A percentile compares a stretch with the other conserved stretches of the same genome.
phyloP scores from a whole-genome alignment of 2,329 filamentous ascomycete genomes.

The Cladophialophora exuberans region DNA sequence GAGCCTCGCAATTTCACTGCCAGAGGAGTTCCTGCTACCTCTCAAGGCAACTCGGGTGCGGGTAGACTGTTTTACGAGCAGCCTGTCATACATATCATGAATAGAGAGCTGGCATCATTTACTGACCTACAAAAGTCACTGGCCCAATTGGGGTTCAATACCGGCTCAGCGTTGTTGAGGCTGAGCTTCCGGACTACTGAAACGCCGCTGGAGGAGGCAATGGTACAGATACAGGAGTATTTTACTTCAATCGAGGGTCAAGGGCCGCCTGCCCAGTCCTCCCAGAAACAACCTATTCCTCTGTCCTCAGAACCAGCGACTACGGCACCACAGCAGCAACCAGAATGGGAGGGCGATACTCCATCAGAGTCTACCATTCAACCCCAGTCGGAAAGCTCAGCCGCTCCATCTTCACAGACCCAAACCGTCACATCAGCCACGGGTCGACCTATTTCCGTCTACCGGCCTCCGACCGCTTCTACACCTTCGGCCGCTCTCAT shows the following conservation, averaged over 20 bases:
- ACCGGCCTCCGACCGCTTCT: constrained; percentile 70
- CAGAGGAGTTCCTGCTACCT: constrained; percentile 70
- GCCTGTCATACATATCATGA: constrained; percentile 82
- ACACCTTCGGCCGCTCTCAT: constrained; percentile 75
- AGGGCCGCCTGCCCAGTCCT: constrained; percentile 4
- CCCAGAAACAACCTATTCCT: constrained; percentile 1
- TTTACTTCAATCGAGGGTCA: constrained; percentile 26
- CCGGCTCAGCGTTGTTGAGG: constrained; percentile 77
- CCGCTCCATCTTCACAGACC: constrained; percentile 17
- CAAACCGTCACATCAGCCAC: constrained; percentile 33
- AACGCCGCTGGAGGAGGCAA: constrained; percentile 80
- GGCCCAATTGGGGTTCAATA: constrained; percentile 82
- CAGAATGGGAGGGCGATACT: constrained; percentile 22
- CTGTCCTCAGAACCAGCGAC: constrained; percentile 17
- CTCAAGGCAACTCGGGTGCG: constrained; percentile 56
- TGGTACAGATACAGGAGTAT: constrained; percentile 76
- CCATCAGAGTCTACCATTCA: constrained; percentile 19
- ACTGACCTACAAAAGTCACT: constrained; percentile 86
- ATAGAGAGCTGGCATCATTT: constrained; percentile 75
- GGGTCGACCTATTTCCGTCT: constrained; percentile 67
- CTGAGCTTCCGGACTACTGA: constrained; percentile 76
- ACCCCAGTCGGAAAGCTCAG: constrained; percentile 11
- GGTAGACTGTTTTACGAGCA: constrained; percentile 87
- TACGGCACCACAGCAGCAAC: constrained; percentile 19
- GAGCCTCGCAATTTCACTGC: constrained; percentile 77